phyloP scores from a whole-genome alignment of 1,284 basidiomycete genomes.

The Stygiomarasmius scandens region DNA sequence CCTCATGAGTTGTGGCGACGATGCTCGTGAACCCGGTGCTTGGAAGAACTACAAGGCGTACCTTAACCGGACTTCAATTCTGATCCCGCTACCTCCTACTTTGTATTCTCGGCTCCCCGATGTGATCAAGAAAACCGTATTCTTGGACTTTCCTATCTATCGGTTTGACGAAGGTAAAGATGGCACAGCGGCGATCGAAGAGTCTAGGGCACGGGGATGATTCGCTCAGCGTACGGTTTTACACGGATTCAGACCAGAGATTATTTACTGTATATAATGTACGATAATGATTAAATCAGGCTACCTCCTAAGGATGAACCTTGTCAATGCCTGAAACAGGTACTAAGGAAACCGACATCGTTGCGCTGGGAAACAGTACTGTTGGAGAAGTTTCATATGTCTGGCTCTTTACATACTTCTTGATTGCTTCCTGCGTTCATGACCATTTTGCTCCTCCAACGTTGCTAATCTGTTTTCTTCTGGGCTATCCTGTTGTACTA shows the following conservation, averaged over 20 bases:
- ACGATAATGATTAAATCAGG: too few species aligned
- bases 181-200: slow-evolving; percentile 46
- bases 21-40: slow-evolving; percentile 34
- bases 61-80: slow-evolving; percentile 61
- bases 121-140: slow-evolving; percentile 57
- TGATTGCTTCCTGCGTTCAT: too few species aligned
- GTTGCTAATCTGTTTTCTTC: too few species aligned
- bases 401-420: too few species aligned
- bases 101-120: slow-evolving; percentile 61
- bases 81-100: slow-evolving; percentile 65
- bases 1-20: slow-evolving; percentile 53
- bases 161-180: slow-evolving; percentile 58
- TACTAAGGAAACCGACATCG: too few species aligned
- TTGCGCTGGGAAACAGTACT: too few species aligned
- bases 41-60: slow-evolving; percentile 64
- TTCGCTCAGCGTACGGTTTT: too few species aligned
- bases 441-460: too few species aligned
- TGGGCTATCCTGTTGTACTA: too few species aligned
- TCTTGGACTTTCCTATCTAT: slow-evolving; percentile 70
- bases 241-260: not conserved
- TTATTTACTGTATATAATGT: not conserved
- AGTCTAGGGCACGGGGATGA: not conserved
- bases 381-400: too few species aligned
- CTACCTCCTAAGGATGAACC: too few species aligned
- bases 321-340: too few species aligned